These are phyloP conservation scores for Saccharomycopsis hybrid DNA, from an alignment of 1,139 yeast species.

Conservation along the genomic window DNA sequence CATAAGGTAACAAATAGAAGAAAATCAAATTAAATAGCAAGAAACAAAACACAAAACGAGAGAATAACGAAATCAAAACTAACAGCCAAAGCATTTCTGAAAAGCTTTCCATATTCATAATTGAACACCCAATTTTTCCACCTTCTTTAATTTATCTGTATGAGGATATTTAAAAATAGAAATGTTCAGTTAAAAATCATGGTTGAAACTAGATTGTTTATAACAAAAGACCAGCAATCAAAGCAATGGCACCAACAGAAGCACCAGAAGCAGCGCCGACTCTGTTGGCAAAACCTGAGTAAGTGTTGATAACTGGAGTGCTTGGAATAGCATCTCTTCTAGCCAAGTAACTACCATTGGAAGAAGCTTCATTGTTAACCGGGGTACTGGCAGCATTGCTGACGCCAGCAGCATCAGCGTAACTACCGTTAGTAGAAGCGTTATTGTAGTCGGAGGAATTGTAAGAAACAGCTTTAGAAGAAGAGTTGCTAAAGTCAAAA, in stretches of 20 bases:
- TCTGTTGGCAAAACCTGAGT: constrained; percentile 17
- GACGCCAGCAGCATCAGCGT: background rate
- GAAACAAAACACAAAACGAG: too few species aligned
- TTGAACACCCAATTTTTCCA: too few species aligned
- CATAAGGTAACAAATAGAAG: too few species aligned
- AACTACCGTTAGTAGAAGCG: background rate
- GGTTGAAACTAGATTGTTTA: constrained; percentile 4
- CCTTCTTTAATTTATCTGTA: too few species aligned
- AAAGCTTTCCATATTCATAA: too few species aligned
- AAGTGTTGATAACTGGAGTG: constrained; percentile 16
- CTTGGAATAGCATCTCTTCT: constrained; percentile 12
- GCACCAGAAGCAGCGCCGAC: constrained; percentile 7
- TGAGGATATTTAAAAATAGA: too few species aligned
- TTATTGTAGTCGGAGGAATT: background rate
- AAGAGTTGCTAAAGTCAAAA: constrained; percentile 15
- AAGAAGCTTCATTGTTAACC: constrained; percentile 1
- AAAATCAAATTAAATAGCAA: too few species aligned
- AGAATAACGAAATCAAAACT: too few species aligned
- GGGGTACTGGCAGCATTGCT: background rate
- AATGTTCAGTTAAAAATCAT: too few species aligned
- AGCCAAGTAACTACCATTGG: constrained; percentile 8
- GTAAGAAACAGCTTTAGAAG: too few species aligned
- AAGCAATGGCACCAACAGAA: constrained; percentile 14
- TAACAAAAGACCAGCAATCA: constrained; percentile 18
- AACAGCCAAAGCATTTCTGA: too few species aligned